Conservation (phyloP, 768 basidiomycete species). For the Leccinum arenicola region DNA sequence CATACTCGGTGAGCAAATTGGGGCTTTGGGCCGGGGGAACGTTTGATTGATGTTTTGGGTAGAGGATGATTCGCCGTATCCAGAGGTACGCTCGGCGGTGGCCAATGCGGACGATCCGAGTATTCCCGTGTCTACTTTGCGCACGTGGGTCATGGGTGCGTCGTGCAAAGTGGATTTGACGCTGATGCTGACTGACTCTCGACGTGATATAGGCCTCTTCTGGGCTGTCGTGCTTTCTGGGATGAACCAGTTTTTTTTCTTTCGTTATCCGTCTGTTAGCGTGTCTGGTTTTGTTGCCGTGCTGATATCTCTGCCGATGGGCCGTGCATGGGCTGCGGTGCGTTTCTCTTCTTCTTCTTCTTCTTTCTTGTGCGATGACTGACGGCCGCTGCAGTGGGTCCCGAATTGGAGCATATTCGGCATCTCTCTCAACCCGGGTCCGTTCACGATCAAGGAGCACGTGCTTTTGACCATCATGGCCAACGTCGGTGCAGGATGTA, state of each 20-base stretch:
- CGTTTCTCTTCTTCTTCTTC: background rate
- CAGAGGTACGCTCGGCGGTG: constrained; percentile 77
- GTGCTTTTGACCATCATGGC: constrained; percentile 71
- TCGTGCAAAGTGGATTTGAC: background rate
- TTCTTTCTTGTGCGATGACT: too few species aligned
- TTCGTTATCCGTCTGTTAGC: constrained; percentile 54
- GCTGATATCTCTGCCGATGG: constrained; percentile 66
- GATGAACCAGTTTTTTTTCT: constrained; percentile 77
- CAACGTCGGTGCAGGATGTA: constrained; percentile 35
- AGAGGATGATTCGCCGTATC: constrained; percentile 82
- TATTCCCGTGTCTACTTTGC: constrained; percentile 59
- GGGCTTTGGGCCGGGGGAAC: too few species aligned
- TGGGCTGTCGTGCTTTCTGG: constrained; percentile 67
- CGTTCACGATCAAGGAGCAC: constrained; percentile 73
- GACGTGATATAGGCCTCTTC: constrained; percentile 25
- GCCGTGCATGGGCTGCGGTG: constrained; percentile 55
- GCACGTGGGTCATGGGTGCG: constrained; percentile 56
- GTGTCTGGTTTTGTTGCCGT: constrained; percentile 58
- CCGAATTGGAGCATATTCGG: constrained; percentile 56
- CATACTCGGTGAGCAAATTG: constrained; percentile 13
- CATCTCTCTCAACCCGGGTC: constrained; percentile 67
- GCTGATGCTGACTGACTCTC: background rate
- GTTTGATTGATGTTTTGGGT: background rate
- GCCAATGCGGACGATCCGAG: constrained; percentile 67
- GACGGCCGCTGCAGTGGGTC: constrained; percentile 34